Evolutionary conservation across 176 grass and related monocot genomes (phyloP).

Genomic region (Themeda triandra): DNA sequence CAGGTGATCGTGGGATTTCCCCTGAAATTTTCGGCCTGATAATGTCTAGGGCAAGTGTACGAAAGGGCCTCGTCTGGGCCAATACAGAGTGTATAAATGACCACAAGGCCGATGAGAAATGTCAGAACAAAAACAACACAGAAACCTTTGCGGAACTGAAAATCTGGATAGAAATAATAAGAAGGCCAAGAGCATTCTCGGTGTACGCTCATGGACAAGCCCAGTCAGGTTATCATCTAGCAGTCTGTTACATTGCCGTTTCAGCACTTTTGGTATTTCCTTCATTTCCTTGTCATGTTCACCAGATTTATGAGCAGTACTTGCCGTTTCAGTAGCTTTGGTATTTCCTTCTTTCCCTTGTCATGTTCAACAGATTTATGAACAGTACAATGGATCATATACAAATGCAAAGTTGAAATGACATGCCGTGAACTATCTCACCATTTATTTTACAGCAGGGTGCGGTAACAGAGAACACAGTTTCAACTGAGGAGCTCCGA

Average conservation of each 20-base stretch:
- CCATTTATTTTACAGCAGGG: constrained; percentile 1
- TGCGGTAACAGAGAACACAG: constrained; percentile 1
- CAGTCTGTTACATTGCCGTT: not conserved
- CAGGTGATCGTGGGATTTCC: not conserved
- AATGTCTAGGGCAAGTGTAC: not conserved
- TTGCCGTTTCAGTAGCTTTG: too few relatives aligned
- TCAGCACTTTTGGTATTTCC: not conserved
- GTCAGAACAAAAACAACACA: not conserved
- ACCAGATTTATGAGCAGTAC: not conserved
- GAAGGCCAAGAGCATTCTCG: not conserved
- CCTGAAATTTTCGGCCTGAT: not conserved
- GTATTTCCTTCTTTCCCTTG: too few relatives aligned
- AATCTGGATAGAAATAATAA: not conserved
- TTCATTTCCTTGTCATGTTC: not conserved
- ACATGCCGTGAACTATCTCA: not conserved
- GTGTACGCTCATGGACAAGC: not conserved
- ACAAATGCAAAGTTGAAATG: not conserved
- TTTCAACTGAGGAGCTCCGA: constrained; percentile 6
- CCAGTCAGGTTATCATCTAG: not conserved
- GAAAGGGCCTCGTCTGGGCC: not conserved
- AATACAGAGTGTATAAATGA: constrained; percentile 20
- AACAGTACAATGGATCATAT: too few relatives aligned
- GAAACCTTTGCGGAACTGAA: not conserved
- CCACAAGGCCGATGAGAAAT: not conserved
- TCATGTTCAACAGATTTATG: not conserved